A percentile compares a stretch with the other conserved stretches of the same genome.
Conservation (phyloP, 768 basidiomycete species). For the Kwoniella sp. region DNA sequence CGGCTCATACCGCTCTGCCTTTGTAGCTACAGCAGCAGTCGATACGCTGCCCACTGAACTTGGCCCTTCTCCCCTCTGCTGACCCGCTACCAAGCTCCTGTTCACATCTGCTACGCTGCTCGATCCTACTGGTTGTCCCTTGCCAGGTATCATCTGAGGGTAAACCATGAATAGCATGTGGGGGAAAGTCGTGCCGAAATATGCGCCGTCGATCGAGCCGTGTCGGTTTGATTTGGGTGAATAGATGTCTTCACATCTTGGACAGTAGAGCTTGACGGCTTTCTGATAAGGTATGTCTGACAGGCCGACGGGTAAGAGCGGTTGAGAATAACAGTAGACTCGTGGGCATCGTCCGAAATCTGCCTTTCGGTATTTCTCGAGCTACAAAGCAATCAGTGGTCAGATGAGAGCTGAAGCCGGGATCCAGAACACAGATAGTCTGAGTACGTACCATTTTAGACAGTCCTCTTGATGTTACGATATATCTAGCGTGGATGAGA, state of each 20-base stretch:
- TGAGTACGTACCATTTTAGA: constrained; percentile 82
- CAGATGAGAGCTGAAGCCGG: too few relatives aligned
- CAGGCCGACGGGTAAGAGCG: constrained; percentile 93
- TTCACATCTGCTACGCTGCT: constrained; percentile 30
- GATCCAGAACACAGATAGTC: too few relatives aligned
- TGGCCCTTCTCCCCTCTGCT: constrained; percentile 47
- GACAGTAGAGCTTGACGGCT: constrained; percentile 97
- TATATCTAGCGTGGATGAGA: constrained; percentile 94
- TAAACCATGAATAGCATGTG: constrained; percentile 97
- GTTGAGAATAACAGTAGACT: constrained; percentile 89
- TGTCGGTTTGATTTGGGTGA: constrained; percentile 96
- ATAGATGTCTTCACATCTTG: constrained; percentile 97
- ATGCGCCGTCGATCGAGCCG: constrained; percentile 96
- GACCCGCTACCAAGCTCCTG: constrained; percentile 17
- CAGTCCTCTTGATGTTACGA: constrained; percentile 88
- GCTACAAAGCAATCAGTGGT: constrained; percentile 42
- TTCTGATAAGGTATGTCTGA: constrained; percentile 98
- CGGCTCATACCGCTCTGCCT: constrained; percentile 88
- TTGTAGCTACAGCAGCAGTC: constrained; percentile 78
- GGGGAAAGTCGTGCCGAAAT: constrained; percentile 97
- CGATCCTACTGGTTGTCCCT: constrained; percentile 58
- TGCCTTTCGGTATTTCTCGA: constrained; percentile 96
- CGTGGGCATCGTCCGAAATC: constrained; percentile 99
- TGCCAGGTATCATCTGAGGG: constrained; percentile 85
- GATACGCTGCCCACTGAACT: constrained; percentile 67